Evolutionary conservation across 768 basidiomycete species (phyloP).

Genomic region (Phlegmacium glaucopus): DNA sequence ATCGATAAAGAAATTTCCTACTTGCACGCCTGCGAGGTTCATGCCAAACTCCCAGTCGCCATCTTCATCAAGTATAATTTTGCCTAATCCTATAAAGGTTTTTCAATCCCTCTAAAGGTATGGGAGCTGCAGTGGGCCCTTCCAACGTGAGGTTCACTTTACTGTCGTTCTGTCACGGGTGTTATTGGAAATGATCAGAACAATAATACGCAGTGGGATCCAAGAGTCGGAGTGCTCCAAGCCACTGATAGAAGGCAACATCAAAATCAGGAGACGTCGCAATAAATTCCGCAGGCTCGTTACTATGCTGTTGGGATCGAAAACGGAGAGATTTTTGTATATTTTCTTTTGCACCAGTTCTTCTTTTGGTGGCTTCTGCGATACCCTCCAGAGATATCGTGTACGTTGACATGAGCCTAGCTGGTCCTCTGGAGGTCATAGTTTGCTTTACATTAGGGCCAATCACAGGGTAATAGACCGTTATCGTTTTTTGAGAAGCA

Average conservation of each 20-base stretch:
- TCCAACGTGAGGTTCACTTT: slow-evolving; percentile 41
- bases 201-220: slow-evolving; percentile 16
- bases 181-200: slow-evolving; percentile 18
- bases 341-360: slow-evolving; percentile 42
- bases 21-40: slow-evolving; percentile 32
- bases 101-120: neutral
- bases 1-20: slow-evolving; percentile 51
- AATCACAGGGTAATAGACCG: slow-evolving; percentile 49
- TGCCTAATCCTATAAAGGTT: slow-evolving; percentile 30
- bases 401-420: slow-evolving; percentile 47
- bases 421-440: slow-evolving; percentile 57
- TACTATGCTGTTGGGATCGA: slow-evolving; percentile 38
- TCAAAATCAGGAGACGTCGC: slow-evolving; percentile 40
- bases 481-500: slow-evolving; percentile 59
- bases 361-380: slow-evolving; percentile 32
- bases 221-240: slow-evolving; percentile 37
- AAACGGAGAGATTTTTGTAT: slow-evolving; percentile 48
- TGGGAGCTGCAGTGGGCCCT: slow-evolving; percentile 33
- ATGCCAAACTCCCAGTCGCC: slow-evolving; percentile 50
- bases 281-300: no score
- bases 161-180: no score
- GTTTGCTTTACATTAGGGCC: slow-evolving; percentile 57
- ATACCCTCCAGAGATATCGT: slow-evolving; percentile 56
- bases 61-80: slow-evolving; percentile 49
- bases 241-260: slow-evolving; percentile 17